A percentile compares a stretch with the other conserved stretches of the same genome.
Evolutionary conservation across 1,284 basidiomycete genomes (phyloP).

Genomic region (Cutaneotrichosporon sp.): DNA sequence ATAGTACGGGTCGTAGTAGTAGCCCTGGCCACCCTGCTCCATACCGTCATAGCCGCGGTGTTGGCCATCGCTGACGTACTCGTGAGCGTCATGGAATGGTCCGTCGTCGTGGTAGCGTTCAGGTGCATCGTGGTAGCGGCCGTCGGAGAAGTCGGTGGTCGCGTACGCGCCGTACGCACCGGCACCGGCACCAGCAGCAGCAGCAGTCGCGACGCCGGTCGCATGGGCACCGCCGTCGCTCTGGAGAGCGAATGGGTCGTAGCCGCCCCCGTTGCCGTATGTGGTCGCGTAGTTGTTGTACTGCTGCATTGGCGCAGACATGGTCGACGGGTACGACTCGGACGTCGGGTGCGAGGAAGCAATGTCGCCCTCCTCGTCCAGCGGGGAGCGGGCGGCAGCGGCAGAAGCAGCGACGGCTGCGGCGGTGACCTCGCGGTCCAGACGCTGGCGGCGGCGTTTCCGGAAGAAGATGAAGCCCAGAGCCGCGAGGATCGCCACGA

Average conservation of each 20-base stretch:
- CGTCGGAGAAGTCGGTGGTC: conserved; percentile 16
- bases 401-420: conserved; percentile 52
- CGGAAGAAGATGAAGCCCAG: conserved; percentile 51
- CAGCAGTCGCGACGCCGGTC: conserved; percentile 22
- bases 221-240: conserved; percentile 19
- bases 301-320: conserved; percentile 51
- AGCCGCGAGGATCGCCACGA: conserved; percentile 49
- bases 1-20: conserved; percentile 47
- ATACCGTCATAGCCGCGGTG: conserved; percentile 21
- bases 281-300: conserved; percentile 49
- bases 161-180: conserved; percentile 6
- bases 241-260: conserved; percentile 46
- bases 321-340: conserved; percentile 49
- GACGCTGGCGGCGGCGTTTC: conserved; percentile 48
- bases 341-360: conserved; percentile 34
- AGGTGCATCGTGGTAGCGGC: conserved; percentile 14
- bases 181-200: conserved; percentile 24
- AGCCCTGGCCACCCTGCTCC: conserved; percentile 31
- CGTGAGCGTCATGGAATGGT: conserved; percentile 15
- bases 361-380: conserved; percentile 53
- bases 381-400: conserved; percentile 45
- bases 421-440: conserved; percentile 54
- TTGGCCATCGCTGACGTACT: background rate
- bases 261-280: conserved; percentile 44
- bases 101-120: conserved; percentile 8